A percentile compares a stretch with the other conserved stretches of the same genome.
Conservation (phyloP, 1,284 basidiomycete species). For the Phylloboletellus chloephorus region DNA sequence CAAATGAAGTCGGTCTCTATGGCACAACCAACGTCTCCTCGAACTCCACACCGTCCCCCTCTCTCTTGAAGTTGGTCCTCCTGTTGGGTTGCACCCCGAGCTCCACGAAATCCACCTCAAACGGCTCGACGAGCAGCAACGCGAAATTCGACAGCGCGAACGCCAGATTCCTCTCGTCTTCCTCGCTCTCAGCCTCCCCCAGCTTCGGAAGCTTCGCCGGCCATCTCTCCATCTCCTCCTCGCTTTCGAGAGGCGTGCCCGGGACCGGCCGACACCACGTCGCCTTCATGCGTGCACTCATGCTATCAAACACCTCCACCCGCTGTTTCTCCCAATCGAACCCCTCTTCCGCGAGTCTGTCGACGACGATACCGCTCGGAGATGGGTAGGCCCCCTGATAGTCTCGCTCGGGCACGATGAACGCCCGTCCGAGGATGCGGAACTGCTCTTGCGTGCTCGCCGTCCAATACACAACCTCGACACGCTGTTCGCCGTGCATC, state of each 20-base stretch:
- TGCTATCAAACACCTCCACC: slow-evolving; percentile 43
- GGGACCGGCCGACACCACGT: slow-evolving; percentile 59
- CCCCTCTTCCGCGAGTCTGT: slow-evolving; percentile 34
- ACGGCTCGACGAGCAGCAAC: slow-evolving; percentile 58
- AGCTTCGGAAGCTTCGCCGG: slow-evolving; percentile 39
- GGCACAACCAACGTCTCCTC: slow-evolving; percentile 53
- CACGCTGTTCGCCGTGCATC: slow-evolving; percentile 36
- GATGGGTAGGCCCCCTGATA: slow-evolving; percentile 22
- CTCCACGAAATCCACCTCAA: slow-evolving; percentile 58
- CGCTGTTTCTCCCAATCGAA: slow-evolving; percentile 64
- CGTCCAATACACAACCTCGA: slow-evolving; percentile 60
- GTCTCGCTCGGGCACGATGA: slow-evolving; percentile 40
- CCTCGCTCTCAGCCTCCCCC: slow-evolving; percentile 40
- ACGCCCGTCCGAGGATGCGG: slow-evolving; percentile 47
- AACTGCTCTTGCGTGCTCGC: slow-evolving; percentile 53
- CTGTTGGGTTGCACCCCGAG: slow-evolving; percentile 49
- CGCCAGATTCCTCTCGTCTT: slow-evolving; percentile 42
- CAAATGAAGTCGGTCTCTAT: too few species aligned
- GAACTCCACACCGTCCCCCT: slow-evolving; percentile 40
- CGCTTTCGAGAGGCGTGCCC: slow-evolving; percentile 42
- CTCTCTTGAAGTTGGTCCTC: slow-evolving; percentile 46
- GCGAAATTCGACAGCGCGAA: slow-evolving; percentile 57
- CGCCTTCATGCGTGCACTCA: slow-evolving; percentile 58
- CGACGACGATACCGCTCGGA: slow-evolving; percentile 28
- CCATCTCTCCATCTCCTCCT: slow-evolving; percentile 55